These are phyloP conservation scores for Pythium insidiosum DNA, from an alignment of 352 stramenopile genomes.

Conservation along the genomic window DNA sequence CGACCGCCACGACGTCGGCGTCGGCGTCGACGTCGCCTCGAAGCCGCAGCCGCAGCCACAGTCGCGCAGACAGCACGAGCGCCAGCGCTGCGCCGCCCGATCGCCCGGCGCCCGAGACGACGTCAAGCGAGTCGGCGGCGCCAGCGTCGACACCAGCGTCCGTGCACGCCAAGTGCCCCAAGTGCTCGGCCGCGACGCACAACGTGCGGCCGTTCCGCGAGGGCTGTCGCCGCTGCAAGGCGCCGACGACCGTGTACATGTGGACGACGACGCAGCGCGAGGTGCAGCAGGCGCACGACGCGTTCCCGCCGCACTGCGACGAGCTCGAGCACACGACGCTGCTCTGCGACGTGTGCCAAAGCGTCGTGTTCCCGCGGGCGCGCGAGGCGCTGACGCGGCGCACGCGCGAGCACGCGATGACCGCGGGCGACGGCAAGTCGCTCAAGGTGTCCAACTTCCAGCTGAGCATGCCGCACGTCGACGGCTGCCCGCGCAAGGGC, in stretches of 20 bases:
- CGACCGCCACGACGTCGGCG: background rate
- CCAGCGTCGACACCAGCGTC: background rate
- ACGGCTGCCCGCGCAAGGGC: conserved; percentile 70
- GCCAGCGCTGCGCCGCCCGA: background rate
- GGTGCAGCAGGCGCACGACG: conserved; percentile 53
- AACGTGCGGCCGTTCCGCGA: conserved; percentile 81
- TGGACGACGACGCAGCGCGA: conserved; percentile 64
- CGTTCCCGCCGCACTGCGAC: conserved; percentile 49
- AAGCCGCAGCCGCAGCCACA: background rate
- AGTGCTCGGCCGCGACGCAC: conserved; percentile 71
- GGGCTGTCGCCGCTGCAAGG: conserved; percentile 78
- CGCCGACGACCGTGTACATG: conserved; percentile 54
- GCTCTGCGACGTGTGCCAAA: conserved; percentile 62
- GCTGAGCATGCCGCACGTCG: conserved; percentile 82
- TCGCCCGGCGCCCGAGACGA: background rate
- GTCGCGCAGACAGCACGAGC: background rate
- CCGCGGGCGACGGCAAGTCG: conserved; percentile 39
- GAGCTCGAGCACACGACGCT: conserved; percentile 74
- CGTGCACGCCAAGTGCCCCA: conserved; percentile 75
- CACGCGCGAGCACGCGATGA: conserved; percentile 37
- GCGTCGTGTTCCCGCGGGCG: conserved; percentile 66
- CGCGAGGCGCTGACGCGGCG: conserved; percentile 60
- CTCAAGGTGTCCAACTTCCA: conserved; percentile 83
- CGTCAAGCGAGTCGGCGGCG: background rate
- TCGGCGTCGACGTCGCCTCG: background rate